Conservation (phyloP, 768 basidiomycete genomes). For the Boletus rubroflammeus region DNA sequence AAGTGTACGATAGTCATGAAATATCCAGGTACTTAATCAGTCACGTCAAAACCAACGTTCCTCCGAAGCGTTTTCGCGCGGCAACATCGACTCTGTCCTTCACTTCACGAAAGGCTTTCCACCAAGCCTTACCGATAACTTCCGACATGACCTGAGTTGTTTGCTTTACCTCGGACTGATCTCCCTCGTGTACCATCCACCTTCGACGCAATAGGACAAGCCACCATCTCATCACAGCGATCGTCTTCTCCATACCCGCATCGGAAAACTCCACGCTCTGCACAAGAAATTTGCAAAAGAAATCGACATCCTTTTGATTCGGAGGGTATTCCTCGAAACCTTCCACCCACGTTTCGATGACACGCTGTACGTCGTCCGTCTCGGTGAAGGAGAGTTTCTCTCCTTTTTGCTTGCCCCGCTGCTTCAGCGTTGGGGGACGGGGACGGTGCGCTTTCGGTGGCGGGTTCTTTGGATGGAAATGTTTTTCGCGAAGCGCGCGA, state of each 20-base stretch:
- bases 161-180: conserved; percentile 33
- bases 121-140: conserved; percentile 69
- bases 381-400: conserved; percentile 60
- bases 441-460: conserved; percentile 54
- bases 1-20: background rate
- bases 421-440: conserved; percentile 50
- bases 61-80: conserved; percentile 68
- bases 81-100: conserved; percentile 65
- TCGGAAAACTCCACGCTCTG: conserved; percentile 65
- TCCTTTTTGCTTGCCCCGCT: conserved; percentile 47
- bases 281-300: conserved; percentile 69
- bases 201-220: conserved; percentile 59
- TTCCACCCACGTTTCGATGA: conserved; percentile 76
- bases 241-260: conserved; percentile 64
- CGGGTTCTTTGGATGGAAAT: conserved; percentile 42
- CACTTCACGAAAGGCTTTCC: conserved; percentile 70
- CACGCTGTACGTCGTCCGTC: conserved; percentile 65
- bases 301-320: conserved; percentile 68
- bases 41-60: conserved; percentile 59
- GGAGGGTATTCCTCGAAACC: conserved; percentile 60
- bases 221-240: conserved; percentile 83
- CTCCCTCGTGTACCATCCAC: conserved; percentile 57
- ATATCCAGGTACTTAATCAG: background rate
- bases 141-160: conserved; percentile 32
- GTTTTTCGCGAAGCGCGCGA: conserved; percentile 28